Evolutionary conservation across 2,329 filamentous ascomycete species (phyloP).

Genomic region (Xylaria sp.): DNA sequence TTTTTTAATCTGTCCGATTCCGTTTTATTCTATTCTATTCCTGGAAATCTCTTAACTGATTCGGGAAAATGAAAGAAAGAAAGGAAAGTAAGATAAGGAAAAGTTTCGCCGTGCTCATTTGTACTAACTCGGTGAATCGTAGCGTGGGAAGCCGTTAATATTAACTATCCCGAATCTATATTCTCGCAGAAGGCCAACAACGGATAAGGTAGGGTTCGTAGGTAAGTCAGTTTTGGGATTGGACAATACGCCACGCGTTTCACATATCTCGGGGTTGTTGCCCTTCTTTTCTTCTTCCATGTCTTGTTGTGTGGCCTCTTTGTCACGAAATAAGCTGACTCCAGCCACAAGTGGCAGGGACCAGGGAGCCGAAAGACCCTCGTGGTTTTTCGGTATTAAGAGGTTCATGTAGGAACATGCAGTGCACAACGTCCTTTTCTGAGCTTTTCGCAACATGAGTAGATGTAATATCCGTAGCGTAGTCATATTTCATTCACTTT

Average conservation of each 20-base stretch:
- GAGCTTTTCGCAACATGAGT: background rate
- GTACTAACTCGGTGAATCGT: background rate
- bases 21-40: background rate
- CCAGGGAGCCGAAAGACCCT: background rate
- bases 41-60: background rate
- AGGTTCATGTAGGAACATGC: conserved; percentile 18
- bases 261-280: conserved; percentile 22
- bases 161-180: background rate
- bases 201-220: background rate
- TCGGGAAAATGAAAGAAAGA: too few species aligned
- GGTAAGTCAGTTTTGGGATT: background rate
- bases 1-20: too few species aligned
- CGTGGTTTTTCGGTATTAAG: conserved; percentile 6
- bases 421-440: background rate
- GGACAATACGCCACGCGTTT: conserved; percentile 32
- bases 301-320: background rate
- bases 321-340: conserved; percentile 32
- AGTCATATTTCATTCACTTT: background rate
- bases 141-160: background rate
- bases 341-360: conserved; percentile 20
- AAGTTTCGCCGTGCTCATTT: too few species aligned
- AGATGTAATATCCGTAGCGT: background rate
- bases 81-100: too few species aligned
- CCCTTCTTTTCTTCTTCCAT: conserved; percentile 4
- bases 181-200: background rate